Conservation (phyloP, 2,329 filamentous ascomycete genomes). For the Neocucurbitaria cava region DNA sequence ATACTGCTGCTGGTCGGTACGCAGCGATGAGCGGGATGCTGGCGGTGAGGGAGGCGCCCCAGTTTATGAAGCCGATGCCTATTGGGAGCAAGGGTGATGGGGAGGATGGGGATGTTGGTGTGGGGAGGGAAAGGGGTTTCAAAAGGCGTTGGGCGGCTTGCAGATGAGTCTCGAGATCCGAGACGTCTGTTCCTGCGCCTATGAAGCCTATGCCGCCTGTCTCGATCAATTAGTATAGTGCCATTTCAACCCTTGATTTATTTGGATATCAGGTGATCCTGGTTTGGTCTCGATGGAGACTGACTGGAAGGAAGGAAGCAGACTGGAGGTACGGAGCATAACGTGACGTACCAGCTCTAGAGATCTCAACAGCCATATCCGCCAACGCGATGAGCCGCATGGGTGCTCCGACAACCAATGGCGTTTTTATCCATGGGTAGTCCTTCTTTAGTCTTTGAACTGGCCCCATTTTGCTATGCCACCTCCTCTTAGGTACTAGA, state of each 20-base stretch:
- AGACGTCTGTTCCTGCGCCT: conserved; percentile 52
- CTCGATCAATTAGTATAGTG: conserved; percentile 6
- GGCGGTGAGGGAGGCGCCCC: conserved; percentile 53
- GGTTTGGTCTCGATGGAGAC: background rate
- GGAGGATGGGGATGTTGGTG: background rate
- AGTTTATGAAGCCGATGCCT: conserved; percentile 69
- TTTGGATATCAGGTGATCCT: no score
- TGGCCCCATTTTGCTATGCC: conserved; percentile 6
- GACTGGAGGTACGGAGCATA: no score
- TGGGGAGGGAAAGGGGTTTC: conserved; percentile 9
- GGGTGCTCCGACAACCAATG: conserved; percentile 68
- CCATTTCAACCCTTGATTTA: no score
- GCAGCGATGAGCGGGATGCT: conserved; percentile 59
- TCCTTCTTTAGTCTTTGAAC: conserved; percentile 36
- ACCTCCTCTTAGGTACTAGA: background rate
- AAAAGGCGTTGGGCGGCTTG: conserved; percentile 29
- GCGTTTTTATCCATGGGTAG: conserved; percentile 66
- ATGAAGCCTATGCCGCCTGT: conserved; percentile 57
- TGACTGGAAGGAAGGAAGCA: background rate
- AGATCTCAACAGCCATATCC: conserved; percentile 66
- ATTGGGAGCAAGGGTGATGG: conserved; percentile 53
- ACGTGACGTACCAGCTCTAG: conserved; percentile 58
- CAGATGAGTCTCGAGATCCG: conserved; percentile 42
- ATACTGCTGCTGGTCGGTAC: conserved; percentile 66
- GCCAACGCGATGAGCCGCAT: conserved; percentile 70